phyloP scores from a whole-genome alignment of 1,139 yeast species.

The Yamadazyma buinensis region DNA sequence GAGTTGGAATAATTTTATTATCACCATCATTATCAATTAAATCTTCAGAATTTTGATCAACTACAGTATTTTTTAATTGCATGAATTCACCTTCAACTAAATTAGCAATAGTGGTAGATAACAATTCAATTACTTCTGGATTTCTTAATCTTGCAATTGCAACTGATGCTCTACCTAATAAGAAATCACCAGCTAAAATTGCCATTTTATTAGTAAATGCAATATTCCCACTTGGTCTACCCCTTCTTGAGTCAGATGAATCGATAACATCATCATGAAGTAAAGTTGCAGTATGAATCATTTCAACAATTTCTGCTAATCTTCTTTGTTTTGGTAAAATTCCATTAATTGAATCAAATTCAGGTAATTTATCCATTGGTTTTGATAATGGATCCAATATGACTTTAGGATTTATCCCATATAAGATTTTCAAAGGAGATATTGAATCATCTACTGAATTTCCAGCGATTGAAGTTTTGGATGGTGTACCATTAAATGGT shows the following conservation, averaged over 20 bases:
- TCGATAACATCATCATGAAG: slow-evolving; percentile 98
- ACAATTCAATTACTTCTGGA: slow-evolving; percentile 94
- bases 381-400: slow-evolving; percentile 78
- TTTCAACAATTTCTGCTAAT: slow-evolving; percentile 94
- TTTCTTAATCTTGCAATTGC: slow-evolving; percentile 89
- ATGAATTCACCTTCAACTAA: slow-evolving; percentile 97
- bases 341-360: slow-evolving; percentile 57
- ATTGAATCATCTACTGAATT: slow-evolving; percentile 56
- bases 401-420: slow-evolving; percentile 82
- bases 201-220: slow-evolving; percentile 98
- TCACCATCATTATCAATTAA: slow-evolving; percentile 49
- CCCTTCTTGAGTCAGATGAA: slow-evolving; percentile 84
- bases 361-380: slow-evolving; percentile 72
- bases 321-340: slow-evolving; percentile 92
- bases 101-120: slow-evolving; percentile 95
- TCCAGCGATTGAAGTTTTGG: slow-evolving; percentile 47
- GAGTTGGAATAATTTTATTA: slow-evolving; percentile 49
- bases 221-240: slow-evolving; percentile 85
- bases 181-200: slow-evolving; percentile 91
- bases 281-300: slow-evolving; percentile 97
- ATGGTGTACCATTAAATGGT: slow-evolving; percentile 52
- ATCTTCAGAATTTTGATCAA: slow-evolving; percentile 41
- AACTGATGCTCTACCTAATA: slow-evolving; percentile 93
- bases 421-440: slow-evolving; percentile 77
- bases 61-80: slow-evolving; percentile 92